Evolutionary conservation across 148 eudicot species (phyloP).

Genomic region (Fagopyrum homotropicum): DNA sequence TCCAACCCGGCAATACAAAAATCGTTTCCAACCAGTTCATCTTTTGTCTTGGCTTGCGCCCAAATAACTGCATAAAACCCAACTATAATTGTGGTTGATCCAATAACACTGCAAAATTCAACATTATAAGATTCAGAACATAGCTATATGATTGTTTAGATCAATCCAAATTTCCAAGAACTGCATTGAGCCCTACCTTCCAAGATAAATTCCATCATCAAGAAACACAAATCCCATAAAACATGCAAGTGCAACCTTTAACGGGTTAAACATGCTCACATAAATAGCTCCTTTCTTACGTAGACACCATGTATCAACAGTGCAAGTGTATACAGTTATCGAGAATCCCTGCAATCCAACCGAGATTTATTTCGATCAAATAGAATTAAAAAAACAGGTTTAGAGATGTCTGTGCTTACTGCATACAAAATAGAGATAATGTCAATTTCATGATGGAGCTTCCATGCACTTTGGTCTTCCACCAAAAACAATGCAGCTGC

Average conservation of each 20-base stretch:
- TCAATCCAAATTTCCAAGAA: not conserved
- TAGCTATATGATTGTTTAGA: not conserved
- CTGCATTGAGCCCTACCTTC: not conserved
- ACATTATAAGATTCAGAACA: not conserved
- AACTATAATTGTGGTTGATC: not conserved
- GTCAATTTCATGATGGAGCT: not conserved
- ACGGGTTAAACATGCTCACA: not conserved
- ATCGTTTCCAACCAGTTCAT: not conserved
- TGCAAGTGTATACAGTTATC: not conserved
- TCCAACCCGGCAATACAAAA: not conserved
- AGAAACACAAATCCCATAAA: slow-evolving; percentile 3
- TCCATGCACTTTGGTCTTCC: not conserved
- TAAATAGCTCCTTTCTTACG: not conserved
- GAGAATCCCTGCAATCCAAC: not conserved
- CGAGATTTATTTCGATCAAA: not conserved
- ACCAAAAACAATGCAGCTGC: not conserved
- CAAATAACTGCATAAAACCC: slow-evolving; percentile 1
- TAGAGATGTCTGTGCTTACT: not conserved
- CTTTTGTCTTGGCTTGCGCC: not conserved
- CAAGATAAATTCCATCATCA: not conserved
- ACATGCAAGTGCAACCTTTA: not conserved
- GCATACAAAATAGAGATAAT: not conserved
- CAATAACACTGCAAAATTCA: not conserved
- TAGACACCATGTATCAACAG: not conserved
- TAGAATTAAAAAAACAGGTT: not conserved